Base-by-base conservation (phyloP, 2,329 filamentous ascomycete species). In the Pseudogymnoascus sp. region DNA sequence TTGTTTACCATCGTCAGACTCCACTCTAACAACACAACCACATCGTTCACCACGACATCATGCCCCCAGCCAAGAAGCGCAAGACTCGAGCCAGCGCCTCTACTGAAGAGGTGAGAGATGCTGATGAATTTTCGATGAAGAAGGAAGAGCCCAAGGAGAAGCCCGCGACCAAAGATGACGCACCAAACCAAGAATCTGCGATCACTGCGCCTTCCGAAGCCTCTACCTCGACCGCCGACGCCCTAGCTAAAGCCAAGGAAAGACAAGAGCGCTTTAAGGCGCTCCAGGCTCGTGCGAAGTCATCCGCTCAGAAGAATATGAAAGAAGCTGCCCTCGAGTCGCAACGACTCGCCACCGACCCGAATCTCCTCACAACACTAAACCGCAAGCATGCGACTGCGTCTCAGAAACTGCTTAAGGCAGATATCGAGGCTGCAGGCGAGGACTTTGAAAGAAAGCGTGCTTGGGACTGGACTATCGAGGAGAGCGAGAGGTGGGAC, bases 381-480 rank as follows among this genome's bases (percentile, higher is more conserved):
- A 86, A 88, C 65, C 89, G 92, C 64, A 91, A 92, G 70, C 89
- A 91, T 69, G 92, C 90, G 61, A 86, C 94, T 67, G 93, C 94
- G 18, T 86, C 88, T 5, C 91, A 97, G 74, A 99, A 97, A 71
- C 84, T 99, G 0, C 82, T 97, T 43, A 96, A 96, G 78, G 90
- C 92, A 3, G 92, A 97, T 69, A 87, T 92, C 1, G 90, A 92
- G 73, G 90, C 90, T 16, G 79, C 82, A 0, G 92, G 92, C 35
- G 91, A 90, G 61, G 94, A 97, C 74, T 99, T 97, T 71, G 94
- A 99, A 80, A 89, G 94, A 67, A 97, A 97, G 77, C 87, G 94
- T 39, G 94, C 94, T 1, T 99, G 94, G 94, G 94, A 97, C 77
- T 99, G 94, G 90, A 99, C 94, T 0, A 79, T 93, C 6, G 94